phyloP scores from a whole-genome alignment of 768 basidiomycete genomes.

The Mrakia gelida region DNA sequence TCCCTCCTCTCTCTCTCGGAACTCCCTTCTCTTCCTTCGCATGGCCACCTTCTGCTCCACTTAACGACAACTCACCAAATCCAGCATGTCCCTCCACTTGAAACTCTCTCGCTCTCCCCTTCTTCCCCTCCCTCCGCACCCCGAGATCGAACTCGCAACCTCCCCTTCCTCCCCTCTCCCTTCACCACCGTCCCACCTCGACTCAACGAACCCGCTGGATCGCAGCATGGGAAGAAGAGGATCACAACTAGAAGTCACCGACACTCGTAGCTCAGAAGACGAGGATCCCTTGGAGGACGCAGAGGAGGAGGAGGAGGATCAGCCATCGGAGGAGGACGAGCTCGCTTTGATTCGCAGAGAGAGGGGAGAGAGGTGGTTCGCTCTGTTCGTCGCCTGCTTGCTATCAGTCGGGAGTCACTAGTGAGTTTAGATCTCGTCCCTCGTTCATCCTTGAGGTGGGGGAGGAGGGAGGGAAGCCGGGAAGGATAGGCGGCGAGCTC shows the following conservation, averaged over 20 bases:
- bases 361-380: slow-evolving; percentile 27
- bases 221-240: neutral
- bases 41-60: neutral
- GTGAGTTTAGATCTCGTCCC: neutral
- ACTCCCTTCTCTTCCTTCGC: neutral
- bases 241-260: neutral
- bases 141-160: slow-evolving; percentile 13
- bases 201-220: neutral
- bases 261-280: neutral
- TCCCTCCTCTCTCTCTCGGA: neutral
- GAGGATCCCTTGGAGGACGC: neutral
- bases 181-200: neutral
- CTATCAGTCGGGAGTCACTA: slow-evolving; percentile 22
- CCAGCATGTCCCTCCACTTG: neutral
- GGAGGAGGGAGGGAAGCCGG: neutral
- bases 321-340: slow-evolving; percentile 2
- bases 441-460: too few species aligned
- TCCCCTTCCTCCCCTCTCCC: slow-evolving; percentile 4
- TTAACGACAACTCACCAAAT: neutral
- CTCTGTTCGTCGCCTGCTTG: slow-evolving; percentile 28
- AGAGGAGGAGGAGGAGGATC: neutral
- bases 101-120: neutral
- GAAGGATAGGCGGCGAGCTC: neutral
- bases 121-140: neutral
- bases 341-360: neutral